These are phyloP conservation scores for Apiosordaria backusii DNA, from an alignment of 495 filamentous ascomycete species.

Conservation along the genomic window DNA sequence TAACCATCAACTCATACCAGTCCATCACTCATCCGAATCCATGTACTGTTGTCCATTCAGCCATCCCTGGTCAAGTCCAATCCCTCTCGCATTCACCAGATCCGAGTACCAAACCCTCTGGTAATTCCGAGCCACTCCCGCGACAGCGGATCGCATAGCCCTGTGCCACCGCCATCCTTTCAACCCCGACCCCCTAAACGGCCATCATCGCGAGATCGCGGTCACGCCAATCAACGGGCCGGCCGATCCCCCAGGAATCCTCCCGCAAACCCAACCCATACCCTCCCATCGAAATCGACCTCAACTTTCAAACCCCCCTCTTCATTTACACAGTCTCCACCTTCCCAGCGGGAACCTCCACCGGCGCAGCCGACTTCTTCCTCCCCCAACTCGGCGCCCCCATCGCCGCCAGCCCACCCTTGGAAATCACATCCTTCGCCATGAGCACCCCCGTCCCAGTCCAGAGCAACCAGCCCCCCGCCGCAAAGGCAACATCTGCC, in stretches of 20 bases:
- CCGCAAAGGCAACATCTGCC: slow-evolving; percentile 46
- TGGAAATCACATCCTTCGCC: slow-evolving; percentile 37
- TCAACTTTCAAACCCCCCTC: no score
- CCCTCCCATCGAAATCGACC: no score
- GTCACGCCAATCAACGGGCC: not conserved
- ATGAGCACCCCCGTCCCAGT: slow-evolving; percentile 33
- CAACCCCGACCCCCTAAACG: not conserved
- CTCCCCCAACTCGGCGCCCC: not conserved
- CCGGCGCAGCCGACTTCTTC: not conserved
- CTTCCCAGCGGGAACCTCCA: not conserved
- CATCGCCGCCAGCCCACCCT: slow-evolving; percentile 14
- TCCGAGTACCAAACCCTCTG: not conserved
- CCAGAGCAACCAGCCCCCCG: slow-evolving; percentile 46
- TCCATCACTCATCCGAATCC: not conserved
- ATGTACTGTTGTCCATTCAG: not conserved
- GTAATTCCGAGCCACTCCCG: not conserved
- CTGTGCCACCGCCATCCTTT: not conserved
- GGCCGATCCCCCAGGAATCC: not conserved
- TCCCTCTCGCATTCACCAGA: not conserved
- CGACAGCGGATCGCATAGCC: not conserved
- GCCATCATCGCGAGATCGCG: not conserved
- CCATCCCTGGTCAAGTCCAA: not conserved
- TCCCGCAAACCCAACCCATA: no score
- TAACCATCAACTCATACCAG: not conserved
- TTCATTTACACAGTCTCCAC: no score